Conservation (phyloP, 2,329 filamentous ascomycete genomes). For the Epichloe gansuensis region DNA sequence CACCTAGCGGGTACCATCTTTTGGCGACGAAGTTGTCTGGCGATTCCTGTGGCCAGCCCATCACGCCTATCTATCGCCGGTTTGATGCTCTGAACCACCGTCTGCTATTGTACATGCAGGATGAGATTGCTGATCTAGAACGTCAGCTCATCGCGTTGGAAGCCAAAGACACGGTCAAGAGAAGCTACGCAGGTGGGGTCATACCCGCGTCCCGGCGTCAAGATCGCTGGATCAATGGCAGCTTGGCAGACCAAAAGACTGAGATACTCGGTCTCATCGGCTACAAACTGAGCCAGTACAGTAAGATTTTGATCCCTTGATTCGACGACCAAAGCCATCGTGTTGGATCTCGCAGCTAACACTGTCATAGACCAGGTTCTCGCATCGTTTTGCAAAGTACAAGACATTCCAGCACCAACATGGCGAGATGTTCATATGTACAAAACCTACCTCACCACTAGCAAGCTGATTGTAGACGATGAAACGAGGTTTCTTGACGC, state of each 20-base stretch:
- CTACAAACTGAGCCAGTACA: slow-evolving; percentile 56
- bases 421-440: slow-evolving; percentile 34
- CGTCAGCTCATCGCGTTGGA: slow-evolving; percentile 64
- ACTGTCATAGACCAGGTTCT: slow-evolving; percentile 41
- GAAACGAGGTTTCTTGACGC: slow-evolving; percentile 50
- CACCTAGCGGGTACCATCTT: slow-evolving; percentile 48
- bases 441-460: slow-evolving; percentile 41
- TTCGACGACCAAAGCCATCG: not conserved
- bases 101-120: slow-evolving; percentile 70
- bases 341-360: slow-evolving; percentile 3
- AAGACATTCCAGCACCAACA: slow-evolving; percentile 35
- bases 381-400: slow-evolving; percentile 42
- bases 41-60: slow-evolving; percentile 12
- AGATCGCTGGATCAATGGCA: slow-evolving; percentile 40
- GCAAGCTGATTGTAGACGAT: slow-evolving; percentile 41
- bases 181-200: slow-evolving; percentile 29
- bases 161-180: slow-evolving; percentile 36
- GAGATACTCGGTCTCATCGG: slow-evolving; percentile 51
- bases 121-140: slow-evolving; percentile 72
- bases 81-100: slow-evolving; percentile 78
- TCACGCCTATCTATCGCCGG: slow-evolving; percentile 62
- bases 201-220: slow-evolving; percentile 48
- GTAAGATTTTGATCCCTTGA: slow-evolving; percentile 26
- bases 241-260: slow-evolving; percentile 47
- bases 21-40: slow-evolving; percentile 41